A percentile compares a stretch with the other conserved stretches of the same genome.
phyloP scores from a whole-genome alignment of 352 stramenopile species.

The Phytophthora megakarya region DNA sequence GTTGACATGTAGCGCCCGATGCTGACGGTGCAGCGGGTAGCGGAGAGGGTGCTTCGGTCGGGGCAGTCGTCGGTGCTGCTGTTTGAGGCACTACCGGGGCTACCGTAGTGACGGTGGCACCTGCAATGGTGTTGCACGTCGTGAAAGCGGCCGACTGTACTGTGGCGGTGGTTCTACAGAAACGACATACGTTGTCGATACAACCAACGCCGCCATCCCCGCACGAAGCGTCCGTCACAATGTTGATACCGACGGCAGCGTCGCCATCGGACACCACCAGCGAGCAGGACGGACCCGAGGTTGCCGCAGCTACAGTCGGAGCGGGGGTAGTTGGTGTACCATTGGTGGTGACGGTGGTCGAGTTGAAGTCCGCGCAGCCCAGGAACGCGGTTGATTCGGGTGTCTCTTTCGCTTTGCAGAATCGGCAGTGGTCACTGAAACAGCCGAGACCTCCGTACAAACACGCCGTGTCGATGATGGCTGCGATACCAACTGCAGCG shows the following conservation, averaged over 20 bases:
- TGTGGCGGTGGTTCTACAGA: conserved; percentile 39
- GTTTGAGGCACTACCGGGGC: neutral
- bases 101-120: neutral
- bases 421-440: conserved; percentile 46
- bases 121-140: conserved; percentile 21
- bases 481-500: conserved; percentile 37
- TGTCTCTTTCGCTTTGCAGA: conserved; percentile 43
- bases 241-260: conserved; percentile 36
- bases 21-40: conserved; percentile 8
- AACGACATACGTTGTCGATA: conserved; percentile 43
- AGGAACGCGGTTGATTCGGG: conserved; percentile 32
- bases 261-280: conserved; percentile 22
- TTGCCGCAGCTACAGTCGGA: neutral
- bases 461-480: conserved; percentile 33
- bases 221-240: conserved; percentile 34
- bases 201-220: conserved; percentile 39
- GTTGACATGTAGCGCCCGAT: conserved; percentile 9
- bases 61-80: neutral
- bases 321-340: conserved; percentile 8
- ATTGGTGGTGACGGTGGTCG: conserved; percentile 15
- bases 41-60: conserved; percentile 4
- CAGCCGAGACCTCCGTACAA: conserved; percentile 45
- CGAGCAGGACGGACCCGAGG: neutral
- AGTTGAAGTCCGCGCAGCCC: conserved; percentile 22
- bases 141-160: conserved; percentile 35